Conservation (phyloP, 441 rosid species). For the Adansonia gregorii region DNA sequence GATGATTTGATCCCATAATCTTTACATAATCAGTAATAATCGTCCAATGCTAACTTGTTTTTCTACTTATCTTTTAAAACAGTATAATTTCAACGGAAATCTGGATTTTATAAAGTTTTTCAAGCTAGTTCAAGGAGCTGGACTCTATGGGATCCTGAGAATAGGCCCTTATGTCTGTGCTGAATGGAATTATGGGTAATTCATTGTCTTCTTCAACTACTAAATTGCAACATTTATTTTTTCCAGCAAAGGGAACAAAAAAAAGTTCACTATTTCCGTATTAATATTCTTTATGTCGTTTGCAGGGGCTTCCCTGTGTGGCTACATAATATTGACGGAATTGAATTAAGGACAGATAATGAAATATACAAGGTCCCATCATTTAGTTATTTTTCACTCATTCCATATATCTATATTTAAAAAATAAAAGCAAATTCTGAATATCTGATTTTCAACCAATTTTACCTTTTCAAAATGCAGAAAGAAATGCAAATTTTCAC, state of each 20-base stretch:
- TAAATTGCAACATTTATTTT: neutral
- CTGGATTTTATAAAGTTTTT: conserved; percentile 50
- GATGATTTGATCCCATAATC: neutral
- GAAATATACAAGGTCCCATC: conserved; percentile 42
- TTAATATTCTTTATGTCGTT: neutral
- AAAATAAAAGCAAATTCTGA: neutral
- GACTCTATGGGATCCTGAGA: conserved; percentile 50
- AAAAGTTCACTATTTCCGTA: no score
- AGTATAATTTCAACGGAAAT: conserved; percentile 55
- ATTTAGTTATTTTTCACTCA: neutral
- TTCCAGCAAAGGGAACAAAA: no score
- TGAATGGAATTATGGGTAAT: conserved; percentile 64
- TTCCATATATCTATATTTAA: neutral
- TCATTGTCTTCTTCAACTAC: neutral
- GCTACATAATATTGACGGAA: conserved; percentile 51
- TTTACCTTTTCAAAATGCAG: conserved; percentile 24
- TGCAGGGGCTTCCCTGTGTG: conserved; percentile 54
- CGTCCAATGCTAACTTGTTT: neutral
- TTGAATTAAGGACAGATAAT: conserved; percentile 50
- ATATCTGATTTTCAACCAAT: neutral
- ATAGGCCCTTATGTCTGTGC: conserved; percentile 65
- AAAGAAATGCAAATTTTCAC: conserved; percentile 55
- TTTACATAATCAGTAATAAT: neutral
- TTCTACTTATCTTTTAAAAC: neutral
- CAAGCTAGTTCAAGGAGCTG: conserved; percentile 46